Evolutionary conservation across 225 moss, liverwort and hornwort species (phyloP).

Genomic region (Neckera pumila): DNA sequence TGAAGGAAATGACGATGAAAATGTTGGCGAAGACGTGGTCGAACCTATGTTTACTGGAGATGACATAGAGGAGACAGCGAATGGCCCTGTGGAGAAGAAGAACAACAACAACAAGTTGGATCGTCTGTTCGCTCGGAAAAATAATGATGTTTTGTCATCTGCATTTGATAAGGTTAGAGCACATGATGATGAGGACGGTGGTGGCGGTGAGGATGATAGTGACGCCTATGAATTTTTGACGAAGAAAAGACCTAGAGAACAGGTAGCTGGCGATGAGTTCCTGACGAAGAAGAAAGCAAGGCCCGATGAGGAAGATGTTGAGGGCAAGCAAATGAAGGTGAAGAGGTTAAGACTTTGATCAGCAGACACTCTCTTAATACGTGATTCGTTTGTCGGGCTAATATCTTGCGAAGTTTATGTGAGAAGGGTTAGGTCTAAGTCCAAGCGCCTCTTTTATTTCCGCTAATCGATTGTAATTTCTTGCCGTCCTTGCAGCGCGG

Average conservation of each 20-base stretch:
- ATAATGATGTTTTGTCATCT: slow-evolving; percentile 63
- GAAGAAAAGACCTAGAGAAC: slow-evolving; percentile 43
- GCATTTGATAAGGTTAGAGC: slow-evolving; percentile 71
- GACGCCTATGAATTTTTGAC: slow-evolving; percentile 41
- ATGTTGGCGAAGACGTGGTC: slow-evolving; percentile 7
- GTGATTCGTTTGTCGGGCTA: not conserved
- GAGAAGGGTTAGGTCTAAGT: not conserved
- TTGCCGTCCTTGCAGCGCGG: slow-evolving; percentile 51
- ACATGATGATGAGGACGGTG: slow-evolving; percentile 5
- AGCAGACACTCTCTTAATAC: not conserved
- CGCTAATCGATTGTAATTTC: not conserved
- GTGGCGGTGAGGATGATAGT: slow-evolving; percentile 5
- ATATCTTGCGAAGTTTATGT: not conserved
- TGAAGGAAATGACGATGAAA: slow-evolving; percentile 32
- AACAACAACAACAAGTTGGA: slow-evolving; percentile 70
- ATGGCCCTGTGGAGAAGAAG: slow-evolving; percentile 26
- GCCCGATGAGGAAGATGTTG: slow-evolving; percentile 25
- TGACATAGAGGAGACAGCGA: not conserved
- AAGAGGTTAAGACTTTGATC: slow-evolving; percentile 34
- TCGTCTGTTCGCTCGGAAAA: slow-evolving; percentile 76
- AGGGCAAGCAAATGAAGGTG: slow-evolving; percentile 34
- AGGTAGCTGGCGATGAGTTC: slow-evolving; percentile 47
- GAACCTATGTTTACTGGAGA: slow-evolving; percentile 12
- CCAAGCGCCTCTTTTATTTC: not conserved
- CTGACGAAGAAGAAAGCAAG: slow-evolving; percentile 43